Percentiles rank a stretch among this genome's conserved stretches.
These are phyloP conservation scores for Colletotrichum liriopes DNA, from an alignment of 2,329 filamentous ascomycete genomes.

Conservation along the genomic window DNA sequence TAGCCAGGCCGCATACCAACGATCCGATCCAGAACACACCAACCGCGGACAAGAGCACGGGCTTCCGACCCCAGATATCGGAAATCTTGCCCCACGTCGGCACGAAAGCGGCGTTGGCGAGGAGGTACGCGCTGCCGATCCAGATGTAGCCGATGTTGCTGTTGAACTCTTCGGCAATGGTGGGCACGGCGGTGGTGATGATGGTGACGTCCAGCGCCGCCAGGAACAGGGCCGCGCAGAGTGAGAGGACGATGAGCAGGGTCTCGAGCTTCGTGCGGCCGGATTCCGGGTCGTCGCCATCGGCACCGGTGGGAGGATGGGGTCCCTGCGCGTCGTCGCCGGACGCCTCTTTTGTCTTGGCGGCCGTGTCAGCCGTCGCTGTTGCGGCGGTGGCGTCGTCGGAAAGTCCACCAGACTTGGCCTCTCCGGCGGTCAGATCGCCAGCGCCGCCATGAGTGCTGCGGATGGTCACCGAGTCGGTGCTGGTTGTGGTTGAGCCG, in stretches of 20 bases:
- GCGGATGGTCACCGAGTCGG: conserved; percentile 33
- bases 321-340: not conserved
- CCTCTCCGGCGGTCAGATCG: not conserved
- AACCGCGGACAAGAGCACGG: conserved; percentile 64
- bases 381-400: not conserved
- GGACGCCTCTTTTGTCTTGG: conserved; percentile 15
- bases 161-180: conserved; percentile 71
- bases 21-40: conserved; percentile 68
- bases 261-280: conserved; percentile 57
- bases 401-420: conserved; percentile 10
- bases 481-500: conserved; percentile 17
- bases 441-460: conserved; percentile 5
- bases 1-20: conserved; percentile 63
- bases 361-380: not conserved
- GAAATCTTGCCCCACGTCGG: conserved; percentile 80
- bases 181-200: conserved; percentile 74
- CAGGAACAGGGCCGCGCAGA: conserved; percentile 56
- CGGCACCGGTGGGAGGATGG: not conserved
- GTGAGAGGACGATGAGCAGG: conserved; percentile 41
- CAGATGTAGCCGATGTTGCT: conserved; percentile 80
- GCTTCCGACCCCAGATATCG: conserved; percentile 73
- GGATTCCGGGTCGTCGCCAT: conserved; percentile 50
- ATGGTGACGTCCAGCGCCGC: conserved; percentile 69
- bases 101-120: conserved; percentile 77
- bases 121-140: conserved; percentile 82